Evolutionary conservation across 805 yeast genomes (phyloP).

Genomic region (Yamadazyma scolyti): DNA sequence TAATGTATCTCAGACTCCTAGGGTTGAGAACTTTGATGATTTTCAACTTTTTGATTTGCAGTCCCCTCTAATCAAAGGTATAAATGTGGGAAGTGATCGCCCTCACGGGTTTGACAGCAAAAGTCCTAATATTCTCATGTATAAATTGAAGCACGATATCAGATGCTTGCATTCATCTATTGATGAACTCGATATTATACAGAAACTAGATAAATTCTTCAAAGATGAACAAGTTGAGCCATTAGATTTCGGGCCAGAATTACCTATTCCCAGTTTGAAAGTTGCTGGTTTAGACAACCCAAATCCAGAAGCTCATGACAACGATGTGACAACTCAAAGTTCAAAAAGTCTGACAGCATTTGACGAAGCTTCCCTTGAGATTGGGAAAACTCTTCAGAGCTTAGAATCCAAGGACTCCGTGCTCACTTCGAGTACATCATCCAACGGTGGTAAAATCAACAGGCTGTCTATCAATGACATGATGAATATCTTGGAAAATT

Average conservation of each 20-base stretch:
- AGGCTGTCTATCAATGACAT: conserved; percentile 28
- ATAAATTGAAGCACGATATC: conserved; percentile 5
- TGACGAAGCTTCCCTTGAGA: conserved; percentile 2
- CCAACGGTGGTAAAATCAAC: conserved; percentile 11
- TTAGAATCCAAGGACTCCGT: conserved; percentile 1
- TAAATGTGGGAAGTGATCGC: conserved; percentile 26
- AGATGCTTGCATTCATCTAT: conserved; percentile 12
- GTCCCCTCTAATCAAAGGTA: conserved; percentile 32
- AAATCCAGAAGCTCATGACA: too few relatives aligned
- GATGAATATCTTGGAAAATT: conserved; percentile 23
- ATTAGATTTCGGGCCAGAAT: too few relatives aligned
- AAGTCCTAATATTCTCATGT: conserved; percentile 6
- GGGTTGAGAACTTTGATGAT: conserved; percentile 10
- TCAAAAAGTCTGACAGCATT: conserved; percentile 1
- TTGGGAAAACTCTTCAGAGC: conserved; percentile 4
- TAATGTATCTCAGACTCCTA: conserved; percentile 7
- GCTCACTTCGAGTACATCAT: neutral
- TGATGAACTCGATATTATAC: conserved; percentile 8
- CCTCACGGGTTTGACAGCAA: conserved; percentile 7
- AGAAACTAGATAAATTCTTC: too few relatives aligned
- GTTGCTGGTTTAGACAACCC: too few relatives aligned
- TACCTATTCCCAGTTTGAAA: too few relatives aligned
- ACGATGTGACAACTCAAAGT: conserved; percentile 1
- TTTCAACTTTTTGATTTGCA: conserved; percentile 21
- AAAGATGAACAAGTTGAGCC: conserved; percentile 2